Evolutionary conservation across 1,284 basidiomycete species (phyloP).

Genomic region (Pyrrhoderma lamaoense): DNA sequence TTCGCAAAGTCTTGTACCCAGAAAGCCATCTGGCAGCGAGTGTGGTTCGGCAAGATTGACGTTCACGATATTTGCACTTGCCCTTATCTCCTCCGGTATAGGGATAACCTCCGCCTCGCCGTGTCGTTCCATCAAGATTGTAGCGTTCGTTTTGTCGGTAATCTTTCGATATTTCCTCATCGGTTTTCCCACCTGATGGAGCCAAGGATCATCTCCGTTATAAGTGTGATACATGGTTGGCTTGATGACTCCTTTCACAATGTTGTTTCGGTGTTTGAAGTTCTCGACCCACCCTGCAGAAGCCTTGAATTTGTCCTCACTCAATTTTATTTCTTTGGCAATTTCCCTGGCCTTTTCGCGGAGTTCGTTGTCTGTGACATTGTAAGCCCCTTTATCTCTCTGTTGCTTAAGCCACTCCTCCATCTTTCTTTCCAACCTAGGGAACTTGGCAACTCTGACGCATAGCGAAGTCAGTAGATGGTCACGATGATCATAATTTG

Average conservation of each 20-base stretch:
- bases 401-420: conserved; percentile 50
- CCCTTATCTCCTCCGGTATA: too few species aligned
- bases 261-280: conserved; percentile 77
- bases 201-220: conserved; percentile 2
- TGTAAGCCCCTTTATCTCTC: conserved; percentile 33
- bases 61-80: not conserved
- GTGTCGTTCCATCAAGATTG: too few species aligned
- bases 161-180: too few species aligned
- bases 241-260: conserved; percentile 51
- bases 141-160: too few species aligned
- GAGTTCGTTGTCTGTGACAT: conserved; percentile 66
- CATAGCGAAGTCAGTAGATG: conserved; percentile 30
- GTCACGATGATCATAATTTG: conserved; percentile 7
- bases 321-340: conserved; percentile 48
- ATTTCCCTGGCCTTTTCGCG: conserved; percentile 65
- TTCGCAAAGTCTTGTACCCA: too few species aligned
- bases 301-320: conserved; percentile 79
- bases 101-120: too few species aligned
- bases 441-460: conserved; percentile 57
- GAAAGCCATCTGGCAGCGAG: not conserved
- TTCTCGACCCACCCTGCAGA: conserved; percentile 88
- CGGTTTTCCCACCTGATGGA: too few species aligned
- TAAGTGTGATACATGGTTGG: conserved; percentile 18
- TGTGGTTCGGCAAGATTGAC: not conserved
- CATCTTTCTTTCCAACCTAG: conserved; percentile 64